Base-by-base conservation (phyloP, 148 eudicot species). In the Suaeda aralocaspica region DNA sequence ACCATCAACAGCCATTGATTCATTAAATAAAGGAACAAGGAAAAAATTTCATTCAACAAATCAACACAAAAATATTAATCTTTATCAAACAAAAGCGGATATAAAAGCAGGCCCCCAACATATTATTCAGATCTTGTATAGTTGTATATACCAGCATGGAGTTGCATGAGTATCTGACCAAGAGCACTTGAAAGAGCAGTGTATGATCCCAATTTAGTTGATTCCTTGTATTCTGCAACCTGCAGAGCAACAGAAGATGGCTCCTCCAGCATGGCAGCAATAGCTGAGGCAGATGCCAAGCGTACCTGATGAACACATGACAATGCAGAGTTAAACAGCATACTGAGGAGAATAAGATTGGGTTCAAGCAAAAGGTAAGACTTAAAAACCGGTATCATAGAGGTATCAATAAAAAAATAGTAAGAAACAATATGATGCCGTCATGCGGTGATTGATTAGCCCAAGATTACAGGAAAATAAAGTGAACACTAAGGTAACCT, bases 141-240 rank as follows among this genome's bases (percentile, higher is more conserved):
- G 29, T 39, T 22, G 55, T 52, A 49, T 16, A 49, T 84, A 91
- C 99, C 99, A 31, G 89, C 76, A 79, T 95, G 99, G 55, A 95
- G 90, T 76, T 95, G 94, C 97, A 91, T 81, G 69, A 95, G 89
- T 64, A 95, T 95, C 77, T 95, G 96, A 76, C 99, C 99, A 77
- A 95, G 90, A 68, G 88, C 86, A 74, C 93, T 91, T 55, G 99
- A 95, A 76, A 95, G 92, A 51, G 99, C 75, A 64, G 82, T 87
- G 79, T 84, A 95, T 25, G 99, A 91, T 63, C 96, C 97, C 68
- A 80, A 82, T 76, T 85, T 89, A 67, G 82, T 72, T 42, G 88
- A 81, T 72, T 90, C 97, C 81, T 74, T 87, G 69, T 79, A 88
- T 76, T 95, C 97, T 63, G 99, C 99, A 51, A 95, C 91, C 87